Evolutionary conservation across 805 yeast genomes (phyloP), one percentile per base, ranked within the genome.

Genomic region (Candida insectalens): DNA sequence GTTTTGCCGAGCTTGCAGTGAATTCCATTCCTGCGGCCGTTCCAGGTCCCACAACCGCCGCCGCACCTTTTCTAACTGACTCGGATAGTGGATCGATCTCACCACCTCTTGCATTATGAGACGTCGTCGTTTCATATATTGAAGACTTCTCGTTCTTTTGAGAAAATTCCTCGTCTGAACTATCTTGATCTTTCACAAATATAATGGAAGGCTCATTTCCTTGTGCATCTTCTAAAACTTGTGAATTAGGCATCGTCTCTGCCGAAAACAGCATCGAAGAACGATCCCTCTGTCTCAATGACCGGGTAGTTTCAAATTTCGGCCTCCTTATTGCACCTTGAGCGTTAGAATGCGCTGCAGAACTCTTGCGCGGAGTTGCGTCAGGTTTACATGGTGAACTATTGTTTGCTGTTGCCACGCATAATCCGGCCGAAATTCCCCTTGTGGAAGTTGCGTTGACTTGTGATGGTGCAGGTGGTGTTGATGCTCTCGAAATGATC

Each of bases 211-310:
- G 84, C 40, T 74, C 71, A 41, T 69, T 71, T 7, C 83, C 87
- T 15, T 70, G 71, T 0, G 80, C 84, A 40, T 77, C 80, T 37
- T 77, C 83, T 30, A 76, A 57, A 1, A 81, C 67, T 39, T 67
- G 74, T 0, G 89, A 72, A 39, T 72, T 67, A 1, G 92, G 92
- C 32, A 81, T 65, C 32, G 80, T 76, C 28, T 74, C 78, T 3
- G 89, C 79, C 23, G 82, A 73, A 44, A 83, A 47, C 9, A 41
- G 31, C 29, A 38, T 36, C 5, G 45, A 35, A 6, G 41, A 35
- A 6, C 34, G 13, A 23, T 45, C 40, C 7, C 40, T 27, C 8
- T 48, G 34, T 20, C 35, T 43, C 26, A 43, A 36, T 2, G 53
- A 47, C 16, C 33, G 36, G 1, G 45, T 38, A 3, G 54, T 45